Base-by-base conservation (phyloP, 192 early-diverging fungal genomes). In the Coemansia sp. region DNA sequence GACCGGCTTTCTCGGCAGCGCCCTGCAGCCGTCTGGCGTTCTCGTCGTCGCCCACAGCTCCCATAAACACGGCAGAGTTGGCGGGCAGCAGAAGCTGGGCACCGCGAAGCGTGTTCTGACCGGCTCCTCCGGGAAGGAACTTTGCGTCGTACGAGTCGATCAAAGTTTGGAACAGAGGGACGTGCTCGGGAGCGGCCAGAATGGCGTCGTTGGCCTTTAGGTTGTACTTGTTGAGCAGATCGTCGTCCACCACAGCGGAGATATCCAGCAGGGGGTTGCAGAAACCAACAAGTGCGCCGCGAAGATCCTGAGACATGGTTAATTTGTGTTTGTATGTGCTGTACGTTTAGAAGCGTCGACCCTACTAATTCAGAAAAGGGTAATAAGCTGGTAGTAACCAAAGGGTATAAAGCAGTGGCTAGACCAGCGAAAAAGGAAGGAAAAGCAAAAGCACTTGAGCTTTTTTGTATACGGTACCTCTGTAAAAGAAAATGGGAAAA, bases 191-290 rank as follows among this genome's bases (percentile, higher is more conserved):
- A 40, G 87, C 91, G 52, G 95, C 97, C 66, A 99, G 88, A 60
- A 99, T 99, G 60, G 95, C 92, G 77, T 94, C 90, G 86, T 99
- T 96, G 65, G 92, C 87, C 83, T 96, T 92, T 72, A 99, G 87
- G 51, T 86, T 86, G 80, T 92, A 97, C 87, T 96, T 94, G 40
- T 74, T 73, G 54, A 99, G 80, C 48, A 97, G 83, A 0, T 79
- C 86, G 31, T 87, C 82, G 66, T 87, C 77, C 33, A 90, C 93
- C 31, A 86, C 81, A 68, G 92, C 91, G 56, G 92, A 95, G 75
- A 99, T 99, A 86, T 99, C 97, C 68, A 99, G 90, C 68, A 99
- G 85, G 49, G 97, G 97, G 88, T 99, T 99, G 78, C 91, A 96
- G 84, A 97, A 92, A 68, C 92, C 94, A 70, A 97, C 87, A 64